phyloP scores from a whole-genome alignment of 805 yeast species.

The Cyberlindnera petersonii region DNA sequence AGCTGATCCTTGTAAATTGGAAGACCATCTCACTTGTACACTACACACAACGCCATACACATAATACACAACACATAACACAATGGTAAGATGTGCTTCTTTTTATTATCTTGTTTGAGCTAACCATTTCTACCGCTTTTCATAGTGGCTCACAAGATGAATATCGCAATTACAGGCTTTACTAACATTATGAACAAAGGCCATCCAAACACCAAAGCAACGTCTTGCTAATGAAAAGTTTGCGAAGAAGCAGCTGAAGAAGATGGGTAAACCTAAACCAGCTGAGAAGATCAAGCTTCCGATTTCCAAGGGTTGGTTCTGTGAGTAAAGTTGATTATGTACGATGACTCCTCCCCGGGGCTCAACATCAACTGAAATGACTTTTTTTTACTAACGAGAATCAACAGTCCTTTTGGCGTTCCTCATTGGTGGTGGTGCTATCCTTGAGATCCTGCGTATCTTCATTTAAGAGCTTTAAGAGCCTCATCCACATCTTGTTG shows the following conservation, averaged over 20 bases:
- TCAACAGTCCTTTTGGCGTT: constrained; percentile 47
- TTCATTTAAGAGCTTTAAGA: constrained; percentile 38
- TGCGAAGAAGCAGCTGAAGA: constrained; percentile 66
- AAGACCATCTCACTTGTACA: neutral
- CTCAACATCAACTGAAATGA: neutral
- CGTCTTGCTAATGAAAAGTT: constrained; percentile 83
- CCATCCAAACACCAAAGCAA: constrained; percentile 81
- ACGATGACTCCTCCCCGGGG: neutral
- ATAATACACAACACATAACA: neutral
- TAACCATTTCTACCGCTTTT: no score
- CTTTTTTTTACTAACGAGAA: constrained; percentile 21
- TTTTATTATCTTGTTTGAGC: neutral
- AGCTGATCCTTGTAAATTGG: neutral
- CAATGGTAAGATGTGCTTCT: neutral
- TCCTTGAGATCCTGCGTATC: constrained; percentile 60
- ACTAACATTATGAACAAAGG: constrained; percentile 33
- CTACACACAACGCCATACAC: neutral
- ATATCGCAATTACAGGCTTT: neutral
- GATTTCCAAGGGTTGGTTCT: constrained; percentile 61
- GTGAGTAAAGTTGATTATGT: constrained; percentile 33
- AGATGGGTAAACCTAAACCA: constrained; percentile 68
- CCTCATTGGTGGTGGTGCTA: constrained; percentile 77
- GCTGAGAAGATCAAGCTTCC: constrained; percentile 43
- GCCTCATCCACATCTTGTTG: neutral
- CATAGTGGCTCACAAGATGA: neutral